Conservation (phyloP, 1,284 basidiomycete genomes). For the Sporisorium reilianum region DNA sequence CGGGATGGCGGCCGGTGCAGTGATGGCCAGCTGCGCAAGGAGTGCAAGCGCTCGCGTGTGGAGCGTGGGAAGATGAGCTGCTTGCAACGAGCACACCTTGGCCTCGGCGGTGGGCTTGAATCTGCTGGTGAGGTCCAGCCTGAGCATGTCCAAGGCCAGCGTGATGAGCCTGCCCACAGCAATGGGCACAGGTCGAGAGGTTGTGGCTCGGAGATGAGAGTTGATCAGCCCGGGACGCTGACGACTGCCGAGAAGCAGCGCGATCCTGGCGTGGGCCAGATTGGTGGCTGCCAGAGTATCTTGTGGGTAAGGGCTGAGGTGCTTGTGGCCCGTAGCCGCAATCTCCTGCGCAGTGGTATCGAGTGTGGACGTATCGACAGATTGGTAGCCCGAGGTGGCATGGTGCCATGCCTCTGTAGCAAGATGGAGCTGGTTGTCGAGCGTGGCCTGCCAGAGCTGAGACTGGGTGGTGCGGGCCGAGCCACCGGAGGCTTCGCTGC, state of each 20-base stretch:
- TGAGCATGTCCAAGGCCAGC: constrained; percentile 71
- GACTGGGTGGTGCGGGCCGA: constrained; percentile 46
- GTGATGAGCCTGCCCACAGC: constrained; percentile 75
- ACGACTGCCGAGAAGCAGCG: constrained; percentile 40
- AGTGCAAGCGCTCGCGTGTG: constrained; percentile 42
- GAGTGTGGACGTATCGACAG: not conserved
- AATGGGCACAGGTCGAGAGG: constrained; percentile 78
- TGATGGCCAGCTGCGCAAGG: constrained; percentile 32
- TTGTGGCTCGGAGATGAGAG: constrained; percentile 69
- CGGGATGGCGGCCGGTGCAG: constrained; percentile 32
- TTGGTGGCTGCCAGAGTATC: constrained; percentile 42
- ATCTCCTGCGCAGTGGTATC: not conserved
- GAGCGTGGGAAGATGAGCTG: constrained; percentile 18
- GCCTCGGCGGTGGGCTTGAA: constrained; percentile 43
- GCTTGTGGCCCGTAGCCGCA: constrained; percentile 16
- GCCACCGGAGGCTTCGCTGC: constrained; percentile 40
- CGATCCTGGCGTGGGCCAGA: constrained; percentile 26
- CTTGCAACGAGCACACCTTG: constrained; percentile 42
- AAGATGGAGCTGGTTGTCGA: constrained; percentile 32
- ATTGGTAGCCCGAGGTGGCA: constrained; percentile 40
- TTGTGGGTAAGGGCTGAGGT: constrained; percentile 22
- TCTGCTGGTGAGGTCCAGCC: constrained; percentile 68
- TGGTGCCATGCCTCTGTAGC: constrained; percentile 31
- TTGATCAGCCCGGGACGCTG: constrained; percentile 35
- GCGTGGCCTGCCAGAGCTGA: constrained; percentile 55